A percentile compares a stretch with the other conserved stretches of the same genome.
Evolutionary conservation across 1,139 yeast species (phyloP).

Genomic region (Yamadazyma pseudoaaseri): DNA sequence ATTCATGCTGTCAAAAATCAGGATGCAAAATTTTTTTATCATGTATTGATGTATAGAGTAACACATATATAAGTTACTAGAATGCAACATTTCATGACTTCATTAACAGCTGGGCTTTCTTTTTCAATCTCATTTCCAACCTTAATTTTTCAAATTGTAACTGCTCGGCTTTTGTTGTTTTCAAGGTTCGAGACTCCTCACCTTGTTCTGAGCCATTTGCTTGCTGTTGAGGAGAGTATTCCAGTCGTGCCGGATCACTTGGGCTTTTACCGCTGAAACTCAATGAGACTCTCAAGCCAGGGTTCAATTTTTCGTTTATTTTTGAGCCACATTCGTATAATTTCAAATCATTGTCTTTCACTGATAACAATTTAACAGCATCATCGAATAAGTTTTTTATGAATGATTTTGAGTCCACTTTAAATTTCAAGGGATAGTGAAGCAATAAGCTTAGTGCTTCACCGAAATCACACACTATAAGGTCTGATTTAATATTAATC

Average conservation of each 20-base stretch:
- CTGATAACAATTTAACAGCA: slow-evolving; percentile 28
- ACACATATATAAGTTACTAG: too few species aligned
- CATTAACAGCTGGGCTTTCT: slow-evolving; percentile 45
- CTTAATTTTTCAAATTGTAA: slow-evolving; percentile 44
- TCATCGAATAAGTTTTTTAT: slow-evolving; percentile 28
- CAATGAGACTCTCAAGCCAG: slow-evolving; percentile 35
- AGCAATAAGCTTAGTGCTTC: slow-evolving; percentile 58
- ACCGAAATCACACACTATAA: slow-evolving; percentile 57
- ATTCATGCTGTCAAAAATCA: too few species aligned
- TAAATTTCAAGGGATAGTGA: slow-evolving; percentile 49
- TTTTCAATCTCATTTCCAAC: slow-evolving; percentile 45
- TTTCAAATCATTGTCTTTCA: slow-evolving; percentile 34
- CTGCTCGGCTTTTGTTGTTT: slow-evolving; percentile 28
- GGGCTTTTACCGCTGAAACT: slow-evolving; percentile 23
- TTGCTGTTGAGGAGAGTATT: neutral
- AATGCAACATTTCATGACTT: too few species aligned
- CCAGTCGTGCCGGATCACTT: slow-evolving; percentile 6
- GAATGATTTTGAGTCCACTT: slow-evolving; percentile 17
- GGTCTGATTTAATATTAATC: slow-evolving; percentile 48
- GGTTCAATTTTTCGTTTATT: slow-evolving; percentile 35
- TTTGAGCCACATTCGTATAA: slow-evolving; percentile 40
- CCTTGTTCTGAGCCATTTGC: too few species aligned
- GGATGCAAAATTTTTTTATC: too few species aligned
- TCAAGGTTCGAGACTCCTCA: too few species aligned
- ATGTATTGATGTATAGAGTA: too few species aligned